phyloP scores from a whole-genome alignment of 2,329 filamentous ascomycete genomes.

The Cercospora sojina region DNA sequence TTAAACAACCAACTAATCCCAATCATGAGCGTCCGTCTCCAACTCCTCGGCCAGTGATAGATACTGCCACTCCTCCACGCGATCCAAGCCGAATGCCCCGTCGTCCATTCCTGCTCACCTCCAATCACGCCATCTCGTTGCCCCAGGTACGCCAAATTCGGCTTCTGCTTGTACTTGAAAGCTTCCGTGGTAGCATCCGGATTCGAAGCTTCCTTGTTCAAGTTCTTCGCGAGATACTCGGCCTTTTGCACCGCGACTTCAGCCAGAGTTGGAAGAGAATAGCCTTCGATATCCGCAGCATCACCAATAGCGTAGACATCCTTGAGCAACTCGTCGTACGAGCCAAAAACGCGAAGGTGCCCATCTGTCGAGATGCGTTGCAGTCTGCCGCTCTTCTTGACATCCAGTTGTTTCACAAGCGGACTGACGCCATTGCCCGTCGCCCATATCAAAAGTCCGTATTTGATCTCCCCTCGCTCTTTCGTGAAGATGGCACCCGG shows the following conservation, averaged over 20 bases:
- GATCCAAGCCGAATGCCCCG: slow-evolving; percentile 45
- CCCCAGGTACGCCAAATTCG: slow-evolving; percentile 45
- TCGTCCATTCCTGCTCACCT: slow-evolving; percentile 42
- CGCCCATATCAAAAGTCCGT: slow-evolving; percentile 44
- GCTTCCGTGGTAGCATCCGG: background rate
- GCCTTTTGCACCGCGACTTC: slow-evolving; percentile 44
- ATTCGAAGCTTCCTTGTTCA: slow-evolving; percentile 29
- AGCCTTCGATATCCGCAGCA: slow-evolving; percentile 42
- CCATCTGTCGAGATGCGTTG: slow-evolving; percentile 41
- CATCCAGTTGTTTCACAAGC: slow-evolving; percentile 39
- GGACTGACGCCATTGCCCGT: slow-evolving; percentile 41
- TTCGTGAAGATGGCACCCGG: slow-evolving; percentile 39
- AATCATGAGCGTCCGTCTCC: slow-evolving; percentile 36
- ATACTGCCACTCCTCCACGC: slow-evolving; percentile 44
- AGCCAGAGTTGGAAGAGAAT: slow-evolving; percentile 39
- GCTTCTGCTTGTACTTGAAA: slow-evolving; percentile 39
- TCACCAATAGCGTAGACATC: slow-evolving; percentile 41
- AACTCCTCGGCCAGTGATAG: slow-evolving; percentile 34
- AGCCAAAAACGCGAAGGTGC: slow-evolving; percentile 21
- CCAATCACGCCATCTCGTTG: slow-evolving; percentile 45
- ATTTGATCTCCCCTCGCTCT: slow-evolving; percentile 39
- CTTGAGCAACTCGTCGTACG: slow-evolving; percentile 28
- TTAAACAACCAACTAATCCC: slow-evolving; percentile 35
- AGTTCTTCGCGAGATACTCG: slow-evolving; percentile 37
- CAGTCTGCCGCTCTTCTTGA: slow-evolving; percentile 38